These are phyloP conservation scores for Wickerhamomyces rabaulensis DNA, from an alignment of 805 yeast species.

Conservation along the genomic window DNA sequence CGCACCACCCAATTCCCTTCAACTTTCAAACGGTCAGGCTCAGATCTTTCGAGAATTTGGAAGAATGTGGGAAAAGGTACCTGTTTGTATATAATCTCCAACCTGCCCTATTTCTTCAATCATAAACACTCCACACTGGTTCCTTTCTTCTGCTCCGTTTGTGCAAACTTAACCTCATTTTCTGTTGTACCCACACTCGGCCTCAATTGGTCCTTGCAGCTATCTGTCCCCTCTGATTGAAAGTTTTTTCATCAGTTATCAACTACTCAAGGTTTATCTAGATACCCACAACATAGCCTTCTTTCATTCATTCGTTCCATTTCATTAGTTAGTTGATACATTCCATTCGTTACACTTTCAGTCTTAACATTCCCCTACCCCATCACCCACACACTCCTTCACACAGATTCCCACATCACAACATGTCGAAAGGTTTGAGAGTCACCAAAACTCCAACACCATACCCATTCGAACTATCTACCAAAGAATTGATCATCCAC, in stretches of 20 bases:
- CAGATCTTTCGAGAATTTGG: not conserved
- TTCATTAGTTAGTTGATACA: not conserved
- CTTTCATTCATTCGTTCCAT: not conserved
- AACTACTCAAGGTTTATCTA: not conserved
- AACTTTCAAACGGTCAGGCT: not conserved
- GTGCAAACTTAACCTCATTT: no score
- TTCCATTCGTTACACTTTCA: not conserved
- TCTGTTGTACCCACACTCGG: not conserved
- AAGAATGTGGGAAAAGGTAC: not conserved
- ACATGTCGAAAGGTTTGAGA: constrained; percentile 27
- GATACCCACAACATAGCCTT: not conserved
- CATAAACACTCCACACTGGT: not conserved
- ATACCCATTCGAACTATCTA: constrained; percentile 46
- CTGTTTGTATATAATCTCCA: not conserved
- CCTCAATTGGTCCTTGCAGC: not conserved
- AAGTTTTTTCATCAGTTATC: not conserved
- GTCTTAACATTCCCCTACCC: not conserved
- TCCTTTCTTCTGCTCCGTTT: not conserved
- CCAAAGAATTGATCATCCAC: constrained; percentile 45
- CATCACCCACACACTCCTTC: not conserved
- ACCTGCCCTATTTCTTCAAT: not conserved
- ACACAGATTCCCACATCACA: not conserved
- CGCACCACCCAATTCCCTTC: not conserved
- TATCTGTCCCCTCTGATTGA: not conserved
- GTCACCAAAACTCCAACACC: constrained; percentile 40